Base-by-base conservation (phyloP, 768 basidiomycete genomes). In the Rhizopogon salebrosus region DNA sequence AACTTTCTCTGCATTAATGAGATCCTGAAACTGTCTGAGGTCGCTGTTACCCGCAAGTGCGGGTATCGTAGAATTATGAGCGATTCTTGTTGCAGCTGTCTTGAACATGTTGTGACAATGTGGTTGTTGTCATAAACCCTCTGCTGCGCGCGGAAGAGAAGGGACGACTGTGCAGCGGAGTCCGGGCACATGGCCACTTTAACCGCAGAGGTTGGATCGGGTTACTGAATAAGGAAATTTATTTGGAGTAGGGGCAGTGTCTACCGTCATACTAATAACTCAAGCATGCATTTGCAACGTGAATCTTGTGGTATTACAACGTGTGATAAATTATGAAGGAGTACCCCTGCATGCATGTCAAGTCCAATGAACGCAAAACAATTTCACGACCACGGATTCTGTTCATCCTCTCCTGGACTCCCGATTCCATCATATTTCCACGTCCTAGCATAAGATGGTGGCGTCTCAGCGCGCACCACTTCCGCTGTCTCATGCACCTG, bases 1-100 rank as follows among this genome's bases (percentile, higher is more conserved):
- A 6, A 79, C 72, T 72, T 98, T 98, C 70, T 97, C 93, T 1
- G 89, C 81, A 2, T 83, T 86, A 52, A 98, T 98, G 57, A 95
- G 76, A 62, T 94, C 92, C 64, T 97, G 93, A 7, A 97, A 72
- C 0, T 85, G 82, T 24, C 86, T 73, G 3, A 94, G 70, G 65
- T 95, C 93, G 60, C 84, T 83, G 65, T 92, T 93, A 1, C 80
- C 80, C 16, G 75, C 72, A 9, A 91, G 69, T 0, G 82, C 75
- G 39, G 92, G 87, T 6, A 94, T 73, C 3, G 89, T 87, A 1
- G 91, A 85, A 63, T 92, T 93, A 69, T 95, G 93, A 2, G 93
- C 93, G 66, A 95, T 80, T 70, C 85, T 91, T 35, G 85, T 82
- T 60, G 87, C 86, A 29, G 85, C 86, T 14, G 75, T 77, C 71